phyloP scores from a whole-genome alignment of 176 grass and related monocot genomes.

The Rhynchospora tenuis region DNA sequence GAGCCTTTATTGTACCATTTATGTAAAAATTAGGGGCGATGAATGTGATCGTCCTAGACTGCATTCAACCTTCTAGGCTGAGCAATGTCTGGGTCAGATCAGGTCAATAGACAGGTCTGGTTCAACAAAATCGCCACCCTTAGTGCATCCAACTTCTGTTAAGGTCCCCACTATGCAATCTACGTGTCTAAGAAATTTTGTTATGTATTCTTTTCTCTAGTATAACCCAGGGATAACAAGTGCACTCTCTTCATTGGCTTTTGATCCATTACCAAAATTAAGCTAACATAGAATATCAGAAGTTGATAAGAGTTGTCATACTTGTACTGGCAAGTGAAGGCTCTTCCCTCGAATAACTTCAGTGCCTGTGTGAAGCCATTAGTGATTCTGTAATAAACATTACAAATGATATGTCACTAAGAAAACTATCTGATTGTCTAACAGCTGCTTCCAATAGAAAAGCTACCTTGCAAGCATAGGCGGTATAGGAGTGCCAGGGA shows the following conservation, averaged over 20 bases:
- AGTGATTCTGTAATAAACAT: constrained; percentile 63
- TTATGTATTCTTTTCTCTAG: neutral
- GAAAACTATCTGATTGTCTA: constrained; percentile 18
- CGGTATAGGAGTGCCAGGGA: constrained; percentile 85
- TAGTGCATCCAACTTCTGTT: neutral
- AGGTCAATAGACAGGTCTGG: neutral
- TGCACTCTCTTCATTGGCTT: neutral
- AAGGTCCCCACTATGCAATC: neutral
- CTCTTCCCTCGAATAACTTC: constrained; percentile 70
- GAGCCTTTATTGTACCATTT: neutral
- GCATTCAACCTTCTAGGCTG: neutral
- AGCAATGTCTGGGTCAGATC: neutral
- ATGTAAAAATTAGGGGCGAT: neutral
- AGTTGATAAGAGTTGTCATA: constrained; percentile 38
- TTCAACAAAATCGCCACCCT: neutral
- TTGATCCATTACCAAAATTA: neutral
- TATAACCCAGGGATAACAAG: neutral
- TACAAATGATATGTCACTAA: constrained; percentile 21
- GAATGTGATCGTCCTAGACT: neutral
- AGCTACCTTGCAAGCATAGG: constrained; percentile 91
- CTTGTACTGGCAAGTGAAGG: constrained; percentile 98
- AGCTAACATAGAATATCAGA: neutral
- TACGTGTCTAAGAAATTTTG: neutral
- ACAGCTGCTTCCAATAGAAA: constrained; percentile 20
- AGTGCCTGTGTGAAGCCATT: constrained; percentile 63